Evolutionary conservation across 1,284 basidiomycete species (phyloP), one percentile per base, ranked within the genome.

Genomic region (Taiwanofungus camphoratus): DNA sequence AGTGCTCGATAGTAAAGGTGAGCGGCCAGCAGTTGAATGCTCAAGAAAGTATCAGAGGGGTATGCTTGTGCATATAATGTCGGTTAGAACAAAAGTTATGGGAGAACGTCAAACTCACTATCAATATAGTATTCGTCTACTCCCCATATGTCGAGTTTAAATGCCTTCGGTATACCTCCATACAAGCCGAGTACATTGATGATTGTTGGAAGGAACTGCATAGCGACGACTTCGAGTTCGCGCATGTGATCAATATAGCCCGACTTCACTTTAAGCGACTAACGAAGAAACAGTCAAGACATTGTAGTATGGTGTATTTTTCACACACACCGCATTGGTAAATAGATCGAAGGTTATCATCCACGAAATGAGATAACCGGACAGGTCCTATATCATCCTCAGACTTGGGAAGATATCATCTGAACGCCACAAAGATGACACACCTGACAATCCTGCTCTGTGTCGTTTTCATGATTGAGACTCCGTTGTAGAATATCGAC

Each of bases 291-390:
- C 26, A 42, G 26, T 31, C 12, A 18, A 32, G 13, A 27, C 12
- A 3, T 24, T 11, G 21, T 1, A 6, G 43, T 15, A 18, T 35
- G 22, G 13, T 9, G 11, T 13, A 16, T 35, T 19, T 33, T 24
- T 23, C 7, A 6, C 22, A 70, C 87, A 53, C 58, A 94, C 92
- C 7, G 92, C 87, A 59, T 89, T 79, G 24, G 74, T 71, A 63
- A 99, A 98, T 46, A 91, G 75, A 57, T 95, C 89, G 52, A 98
- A 86, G 0, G 87, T 59, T 4, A 92, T 68, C 78, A 97, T 88
- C 95, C 95, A 99, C 6, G 77, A 77, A 3, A 98, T 71, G n/a
- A 98, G 67, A 55, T 82, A 76, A 4, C 79, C 78, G 49, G 85
- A 77, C 4, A 73, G 55, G 38, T 67, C 66, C 71, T 79, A 50